Percentiles rank a stretch among this genome's conserved stretches.
These are phyloP conservation scores for Cladophialophora chaetospira DNA, from an alignment of 2,329 filamentous ascomycete genomes.

Conservation along the genomic window DNA sequence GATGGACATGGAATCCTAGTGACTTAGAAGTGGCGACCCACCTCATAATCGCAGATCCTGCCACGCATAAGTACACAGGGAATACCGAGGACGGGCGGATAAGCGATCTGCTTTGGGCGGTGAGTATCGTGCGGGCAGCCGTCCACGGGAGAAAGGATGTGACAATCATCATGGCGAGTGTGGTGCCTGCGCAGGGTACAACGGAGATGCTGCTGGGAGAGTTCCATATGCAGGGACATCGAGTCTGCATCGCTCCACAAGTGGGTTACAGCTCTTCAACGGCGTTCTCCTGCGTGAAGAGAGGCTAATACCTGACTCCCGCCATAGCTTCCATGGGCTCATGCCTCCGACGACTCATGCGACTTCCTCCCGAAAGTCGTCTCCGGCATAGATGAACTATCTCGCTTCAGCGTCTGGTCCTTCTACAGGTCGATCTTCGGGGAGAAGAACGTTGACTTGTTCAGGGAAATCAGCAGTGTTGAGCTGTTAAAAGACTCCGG, in stretches of 20 bases:
- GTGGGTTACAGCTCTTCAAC: not conserved
- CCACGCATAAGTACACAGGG: not conserved
- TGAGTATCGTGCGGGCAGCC: not conserved
- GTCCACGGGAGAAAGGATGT: not conserved
- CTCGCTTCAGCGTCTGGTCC: too few species aligned
- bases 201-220: not conserved
- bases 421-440: too few species aligned
- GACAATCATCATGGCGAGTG: constrained; percentile 2
- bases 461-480: too few species aligned
- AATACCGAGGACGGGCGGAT: not conserved
- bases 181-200: not conserved
- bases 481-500: too few species aligned
- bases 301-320: too few species aligned
- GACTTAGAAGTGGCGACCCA: not conserved
- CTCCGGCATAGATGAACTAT: too few species aligned
- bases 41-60: not conserved
- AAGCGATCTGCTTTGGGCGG: not conserved
- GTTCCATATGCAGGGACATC: not conserved
- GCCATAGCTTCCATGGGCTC: too few species aligned
- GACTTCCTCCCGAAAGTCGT: too few species aligned
- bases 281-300: too few species aligned
- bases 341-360: too few species aligned
- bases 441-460: too few species aligned
- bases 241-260: not conserved
- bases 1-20: not conserved